A percentile compares a stretch with the other conserved stretches of the same genome.
These are phyloP conservation scores for Alternaria metachromatica DNA, from an alignment of 2,329 filamentous ascomycete species.

Conservation along the genomic window DNA sequence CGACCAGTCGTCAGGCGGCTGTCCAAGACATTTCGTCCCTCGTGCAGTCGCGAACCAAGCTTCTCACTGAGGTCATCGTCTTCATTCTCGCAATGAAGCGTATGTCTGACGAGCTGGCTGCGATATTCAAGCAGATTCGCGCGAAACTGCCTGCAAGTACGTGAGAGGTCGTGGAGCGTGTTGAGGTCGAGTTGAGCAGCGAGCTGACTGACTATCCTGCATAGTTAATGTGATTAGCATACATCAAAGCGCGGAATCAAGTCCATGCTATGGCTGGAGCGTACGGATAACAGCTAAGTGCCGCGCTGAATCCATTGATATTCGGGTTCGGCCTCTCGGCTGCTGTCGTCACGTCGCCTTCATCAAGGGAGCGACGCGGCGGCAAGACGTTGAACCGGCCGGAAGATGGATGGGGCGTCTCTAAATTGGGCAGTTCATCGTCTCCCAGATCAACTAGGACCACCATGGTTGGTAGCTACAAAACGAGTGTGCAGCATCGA, in stretches of 20 bases:
- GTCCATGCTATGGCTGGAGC: conserved; percentile 49
- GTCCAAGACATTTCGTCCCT: conserved; percentile 21
- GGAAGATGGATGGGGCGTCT: conserved; percentile 25
- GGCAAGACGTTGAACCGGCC: conserved; percentile 34
- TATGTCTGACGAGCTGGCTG: conserved; percentile 72
- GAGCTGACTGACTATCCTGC: conserved; percentile 77
- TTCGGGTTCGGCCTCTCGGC: conserved; percentile 58
- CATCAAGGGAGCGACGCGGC: conserved; percentile 34
- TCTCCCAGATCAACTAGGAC: conserved; percentile 54
- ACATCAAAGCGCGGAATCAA: conserved; percentile 30
- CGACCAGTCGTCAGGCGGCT: conserved; percentile 65
- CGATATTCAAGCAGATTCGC: conserved; percentile 80
- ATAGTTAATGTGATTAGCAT: conserved; percentile 38
- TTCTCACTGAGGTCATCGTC: conserved; percentile 60
- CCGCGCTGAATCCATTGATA: conserved; percentile 65
- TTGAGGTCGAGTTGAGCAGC: conserved; percentile 84
- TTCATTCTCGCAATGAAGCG: conserved; percentile 82
- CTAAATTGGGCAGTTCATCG: conserved; percentile 40
- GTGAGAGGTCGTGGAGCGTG: conserved; percentile 81
- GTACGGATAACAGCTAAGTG: conserved; percentile 74
- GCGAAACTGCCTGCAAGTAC: conserved; percentile 81
- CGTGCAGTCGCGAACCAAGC: conserved; percentile 50
- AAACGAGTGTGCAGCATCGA: conserved; percentile 34
- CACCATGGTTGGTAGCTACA: conserved; percentile 47
- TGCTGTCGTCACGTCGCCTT: conserved; percentile 16